Evolutionary conservation across 768 basidiomycete species (phyloP).

Genomic region (Leccinum aurantiacum): DNA sequence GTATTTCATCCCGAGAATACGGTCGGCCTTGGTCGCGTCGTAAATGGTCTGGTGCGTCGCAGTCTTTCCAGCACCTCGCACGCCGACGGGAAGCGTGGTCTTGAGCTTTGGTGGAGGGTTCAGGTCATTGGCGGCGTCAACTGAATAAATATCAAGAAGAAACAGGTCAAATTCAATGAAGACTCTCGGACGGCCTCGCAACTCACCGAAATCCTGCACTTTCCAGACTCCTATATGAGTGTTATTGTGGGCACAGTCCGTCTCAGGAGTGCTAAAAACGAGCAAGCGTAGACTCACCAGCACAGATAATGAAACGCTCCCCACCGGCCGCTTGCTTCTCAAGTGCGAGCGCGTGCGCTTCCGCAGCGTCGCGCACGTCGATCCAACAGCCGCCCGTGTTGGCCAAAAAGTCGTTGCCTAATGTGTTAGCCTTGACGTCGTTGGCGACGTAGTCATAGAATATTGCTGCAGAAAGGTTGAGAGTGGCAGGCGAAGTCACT

Average conservation of each 20-base stretch:
- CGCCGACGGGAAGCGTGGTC: not conserved
- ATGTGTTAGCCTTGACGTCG: not conserved
- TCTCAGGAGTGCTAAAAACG: not conserved
- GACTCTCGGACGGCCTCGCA: not conserved
- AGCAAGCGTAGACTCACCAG: not conserved
- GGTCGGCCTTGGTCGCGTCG: not conserved
- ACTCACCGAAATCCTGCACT: not conserved
- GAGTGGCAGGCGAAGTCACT: not conserved
- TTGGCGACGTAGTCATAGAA: not conserved
- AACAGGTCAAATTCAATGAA: not conserved
- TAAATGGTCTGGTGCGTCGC: not conserved
- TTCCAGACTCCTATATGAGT: not conserved
- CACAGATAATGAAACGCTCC: not conserved
- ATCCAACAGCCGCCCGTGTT: not conserved
- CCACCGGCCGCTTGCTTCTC: not conserved
- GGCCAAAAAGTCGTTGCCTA: not conserved
- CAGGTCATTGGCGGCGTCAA: not conserved
- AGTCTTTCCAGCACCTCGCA: not conserved
- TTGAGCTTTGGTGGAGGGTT: not conserved
- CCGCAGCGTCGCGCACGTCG: not conserved
- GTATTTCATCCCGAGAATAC: not conserved
- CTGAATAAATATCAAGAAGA: not conserved
- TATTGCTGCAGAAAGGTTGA: not conserved
- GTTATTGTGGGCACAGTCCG: not conserved
- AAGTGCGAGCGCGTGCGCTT: not conserved